A percentile compares a stretch with the other conserved stretches of the same genome.
Conservation (phyloP, 2,329 filamentous ascomycete genomes). For the Polytolypa hystricis region DNA sequence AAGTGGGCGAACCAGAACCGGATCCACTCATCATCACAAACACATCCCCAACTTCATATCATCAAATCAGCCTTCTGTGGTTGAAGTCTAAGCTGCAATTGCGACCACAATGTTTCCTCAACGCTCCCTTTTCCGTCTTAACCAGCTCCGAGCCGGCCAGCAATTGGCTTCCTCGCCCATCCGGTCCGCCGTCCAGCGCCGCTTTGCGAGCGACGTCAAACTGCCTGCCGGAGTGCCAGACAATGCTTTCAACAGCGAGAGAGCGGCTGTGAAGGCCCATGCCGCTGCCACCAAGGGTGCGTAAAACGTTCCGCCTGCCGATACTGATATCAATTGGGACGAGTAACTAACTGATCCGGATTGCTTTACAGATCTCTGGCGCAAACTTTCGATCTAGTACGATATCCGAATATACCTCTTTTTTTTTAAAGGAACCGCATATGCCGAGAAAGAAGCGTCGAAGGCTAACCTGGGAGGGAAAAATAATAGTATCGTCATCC, state of each 20-base stretch:
- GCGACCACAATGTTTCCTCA: constrained; percentile 50
- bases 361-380: constrained; percentile 67
- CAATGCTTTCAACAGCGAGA: constrained; percentile 90
- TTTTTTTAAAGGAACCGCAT: too few relatives aligned
- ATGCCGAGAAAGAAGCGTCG: too few relatives aligned
- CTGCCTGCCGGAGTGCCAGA: constrained; percentile 54
- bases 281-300: constrained; percentile 72
- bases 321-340: too few relatives aligned
- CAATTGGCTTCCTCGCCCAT: constrained; percentile 46
- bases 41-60: too few relatives aligned
- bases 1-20: neutral
- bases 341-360: too few relatives aligned
- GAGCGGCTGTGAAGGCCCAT: constrained; percentile 81
- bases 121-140: constrained; percentile 49
- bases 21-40: neutral
- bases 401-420: constrained; percentile 1
- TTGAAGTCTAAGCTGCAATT: neutral
- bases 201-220: constrained; percentile 50
- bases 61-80: too few relatives aligned
- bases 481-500: constrained; percentile 67
- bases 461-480: too few relatives aligned
- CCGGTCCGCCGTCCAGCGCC: constrained; percentile 54
- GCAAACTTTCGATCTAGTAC: constrained; percentile 92
- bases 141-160: constrained; percentile 49
- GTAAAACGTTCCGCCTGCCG: constrained; percentile 29